Percentiles rank a stretch among this genome's conserved stretches.
phyloP scores from a whole-genome alignment of 371 early-diverging fungal genomes.

The Mortierella polycephala region DNA sequence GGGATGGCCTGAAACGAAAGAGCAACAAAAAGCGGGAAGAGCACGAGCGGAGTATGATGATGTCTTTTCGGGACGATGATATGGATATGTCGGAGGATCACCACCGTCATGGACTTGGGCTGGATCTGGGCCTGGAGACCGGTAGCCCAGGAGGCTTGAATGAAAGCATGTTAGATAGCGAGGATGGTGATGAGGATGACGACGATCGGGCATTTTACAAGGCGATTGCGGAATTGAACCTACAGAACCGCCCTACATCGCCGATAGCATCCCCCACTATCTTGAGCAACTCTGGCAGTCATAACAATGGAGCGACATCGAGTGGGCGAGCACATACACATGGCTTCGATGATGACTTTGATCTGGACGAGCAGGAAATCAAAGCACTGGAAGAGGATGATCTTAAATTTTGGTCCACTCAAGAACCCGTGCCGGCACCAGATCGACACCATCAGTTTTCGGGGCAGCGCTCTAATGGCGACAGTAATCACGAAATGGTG shows the following conservation, averaged over 20 bases:
- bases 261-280: slow-evolving; percentile 18
- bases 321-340: not conserved
- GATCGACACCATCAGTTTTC: slow-evolving; percentile 13
- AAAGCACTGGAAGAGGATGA: slow-evolving; percentile 26
- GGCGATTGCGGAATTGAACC: slow-evolving; percentile 35
- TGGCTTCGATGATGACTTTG: slow-evolving; percentile 47
- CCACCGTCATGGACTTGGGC: not conserved
- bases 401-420: slow-evolving; percentile 36
- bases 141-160: slow-evolving; percentile 8
- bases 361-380: slow-evolving; percentile 14
- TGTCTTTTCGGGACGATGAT: slow-evolving; percentile 47
- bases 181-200: slow-evolving; percentile 24
- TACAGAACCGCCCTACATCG: slow-evolving; percentile 26
- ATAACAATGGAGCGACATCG: not conserved
- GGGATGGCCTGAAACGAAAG: slow-evolving; percentile 75
- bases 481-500: not conserved
- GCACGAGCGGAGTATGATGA: slow-evolving; percentile 46
- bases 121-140: slow-evolving; percentile 12
- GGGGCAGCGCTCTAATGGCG: slow-evolving; percentile 11
- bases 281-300: too few relatives aligned
- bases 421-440: slow-evolving; percentile 9
- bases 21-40: slow-evolving; percentile 40
- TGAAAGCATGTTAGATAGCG: slow-evolving; percentile 1
- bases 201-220: slow-evolving; percentile 47
- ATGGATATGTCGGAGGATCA: slow-evolving; percentile 28